Percentiles rank a stretch among this genome's conserved stretches.
phyloP scores from a whole-genome alignment of 148 eudicot genomes.

The Agrostemma githago region DNA sequence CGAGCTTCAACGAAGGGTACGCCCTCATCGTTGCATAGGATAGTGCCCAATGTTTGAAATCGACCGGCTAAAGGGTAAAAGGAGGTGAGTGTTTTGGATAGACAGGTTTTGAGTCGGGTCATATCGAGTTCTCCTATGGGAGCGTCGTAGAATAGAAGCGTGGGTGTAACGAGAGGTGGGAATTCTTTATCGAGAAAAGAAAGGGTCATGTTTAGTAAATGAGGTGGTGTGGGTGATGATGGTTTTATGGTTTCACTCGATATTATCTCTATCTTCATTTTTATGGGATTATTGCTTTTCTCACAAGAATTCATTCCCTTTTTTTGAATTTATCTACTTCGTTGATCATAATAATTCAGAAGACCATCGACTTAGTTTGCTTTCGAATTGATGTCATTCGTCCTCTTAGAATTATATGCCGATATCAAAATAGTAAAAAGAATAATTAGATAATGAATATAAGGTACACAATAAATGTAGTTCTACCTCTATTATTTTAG shows the following conservation, averaged over 20 bases:
- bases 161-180: not conserved
- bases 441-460: no score
- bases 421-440: no score
- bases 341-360: no score
- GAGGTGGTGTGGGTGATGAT: not conserved
- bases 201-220: not conserved
- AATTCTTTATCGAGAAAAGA: not conserved
- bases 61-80: conserved; percentile 4
- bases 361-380: no score
- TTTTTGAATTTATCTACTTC: no score
- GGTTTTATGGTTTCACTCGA: not conserved
- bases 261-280: not conserved
- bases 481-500: no score
- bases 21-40: not conserved
- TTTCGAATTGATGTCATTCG: no score
- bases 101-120: not conserved
- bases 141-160: not conserved
- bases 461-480: no score
- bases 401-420: no score
- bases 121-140: not conserved
- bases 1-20: not conserved
- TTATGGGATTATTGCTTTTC: not conserved
- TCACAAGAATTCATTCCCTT: no score
- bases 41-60: not conserved
- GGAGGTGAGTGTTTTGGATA: not conserved